Evolutionary conservation across 2,329 filamentous ascomycete genomes (phyloP), one percentile per base, ranked within the genome.

Genomic region (Shiraia sp.): DNA sequence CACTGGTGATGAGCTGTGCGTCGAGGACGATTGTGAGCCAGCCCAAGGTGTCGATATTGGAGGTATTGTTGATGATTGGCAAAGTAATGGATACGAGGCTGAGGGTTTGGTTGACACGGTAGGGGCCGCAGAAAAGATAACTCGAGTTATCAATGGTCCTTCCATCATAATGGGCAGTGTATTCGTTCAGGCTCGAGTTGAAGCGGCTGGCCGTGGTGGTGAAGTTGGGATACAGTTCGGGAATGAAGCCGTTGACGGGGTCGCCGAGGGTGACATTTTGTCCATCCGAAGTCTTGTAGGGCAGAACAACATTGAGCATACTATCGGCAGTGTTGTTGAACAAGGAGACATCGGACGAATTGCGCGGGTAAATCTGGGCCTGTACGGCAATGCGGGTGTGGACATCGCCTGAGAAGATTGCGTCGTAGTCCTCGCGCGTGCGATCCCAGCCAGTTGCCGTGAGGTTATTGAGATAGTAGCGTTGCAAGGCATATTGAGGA

Each of bases 21-120:
- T 87, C 81, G 40, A 87, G 79, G n/a, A 95, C 75, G 2, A 92
- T 73, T 1, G 90, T 95, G 73, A 96, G 80, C 74, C 90, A 96
- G 2, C 89, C 91, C 4, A 96, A 75, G 1, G 92, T 80, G 48
- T 86, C 83, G 3, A 72, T 72, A 29, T 71, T 65, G 2, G 79
- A 78, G 2, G 77, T 76, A 51, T 85, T 87, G 62, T 86, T 83
- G 45, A 88, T 79, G 38, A 96, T 82, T 0, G 90, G 88, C 12
- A 92, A 72, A 0, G 90, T 95, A 44, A 95, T 75, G 2, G 90
- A 96, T 10, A 95, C 66, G 9, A 96, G 73, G 15, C 88, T 87
- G 50, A 86, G 87, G 0, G 82, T 81, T 31, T 80, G 72, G 63
- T 95, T 93, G 49, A 93, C 70, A 16, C 80, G 75, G 42, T 88